Evolutionary conservation across 73 alveolate species (phyloP), one percentile per base, ranked within the genome.

Genomic region (Blepharisma stoltei): DNA sequence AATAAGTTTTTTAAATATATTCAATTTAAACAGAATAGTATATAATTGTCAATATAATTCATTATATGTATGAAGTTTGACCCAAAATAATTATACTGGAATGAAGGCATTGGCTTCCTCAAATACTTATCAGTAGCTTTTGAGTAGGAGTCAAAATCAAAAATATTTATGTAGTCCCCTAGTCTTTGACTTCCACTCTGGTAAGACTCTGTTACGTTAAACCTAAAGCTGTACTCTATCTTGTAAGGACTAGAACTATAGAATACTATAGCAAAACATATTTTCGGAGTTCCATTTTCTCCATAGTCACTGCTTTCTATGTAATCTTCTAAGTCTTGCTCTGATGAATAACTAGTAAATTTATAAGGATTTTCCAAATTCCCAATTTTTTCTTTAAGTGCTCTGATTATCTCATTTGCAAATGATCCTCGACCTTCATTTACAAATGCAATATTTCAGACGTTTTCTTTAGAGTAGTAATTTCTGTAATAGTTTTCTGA

Each of bases 131-230:
- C 23, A 25, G 41, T 32, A 1, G 41, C 41, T 32, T 32, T 32
- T 32, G 41, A 32, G 3, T 32, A 32, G 3, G 41, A 1, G 41
- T 54, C 66, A 54, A 55, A 80, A 37, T 70, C 49, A 67, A 54
- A 50, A 9, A 83, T 85, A 43, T 54, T 68, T 41, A 88, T 65
- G 47, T 81, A 86, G 53, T 81, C 70, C 27, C 89, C 89, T 75
- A 86, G 94, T 48, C 73, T 75, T 23, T 81, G 76, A 48, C 85
- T 83, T 7, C 96, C 96, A 88, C 81, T 81, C 32, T 55, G 48
- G 38, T 18, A 9, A 9, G 73, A 9, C 5, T 60, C 73, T 60
- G 73, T 18, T 18, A 5, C 23, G 23, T 60, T 60, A 60, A 20
- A 60, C 46, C 73, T 0, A 18, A 60, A 18, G 37, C 45, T 60